Evolutionary conservation across 2,329 filamentous ascomycete species (phyloP).

Genomic region (Clarireedia hainanense): DNA sequence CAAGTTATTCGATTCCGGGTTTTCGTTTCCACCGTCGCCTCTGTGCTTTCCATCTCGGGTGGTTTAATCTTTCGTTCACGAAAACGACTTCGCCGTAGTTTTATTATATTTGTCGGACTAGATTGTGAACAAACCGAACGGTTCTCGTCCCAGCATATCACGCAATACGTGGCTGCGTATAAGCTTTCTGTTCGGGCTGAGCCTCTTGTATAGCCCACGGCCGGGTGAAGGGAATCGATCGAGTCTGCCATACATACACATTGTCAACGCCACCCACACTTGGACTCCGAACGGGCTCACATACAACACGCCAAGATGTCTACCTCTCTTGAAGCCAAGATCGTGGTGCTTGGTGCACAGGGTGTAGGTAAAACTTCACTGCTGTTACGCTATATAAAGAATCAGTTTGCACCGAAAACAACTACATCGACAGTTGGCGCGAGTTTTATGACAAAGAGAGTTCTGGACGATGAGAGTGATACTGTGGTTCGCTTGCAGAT

Average conservation of each 20-base stretch:
- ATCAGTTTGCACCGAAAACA: constrained; percentile 28
- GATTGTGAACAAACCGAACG: background rate
- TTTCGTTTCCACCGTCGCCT: background rate
- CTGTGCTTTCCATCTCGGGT: background rate
- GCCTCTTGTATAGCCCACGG: no score
- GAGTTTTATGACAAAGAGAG: constrained; percentile 71
- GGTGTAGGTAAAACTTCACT: constrained; percentile 74
- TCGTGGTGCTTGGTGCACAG: constrained; percentile 73
- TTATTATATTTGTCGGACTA: no score
- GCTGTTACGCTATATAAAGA: constrained; percentile 55
- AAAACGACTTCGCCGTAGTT: background rate
- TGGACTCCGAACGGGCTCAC: no score
- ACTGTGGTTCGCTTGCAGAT: constrained; percentile 88
- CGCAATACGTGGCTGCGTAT: no score
- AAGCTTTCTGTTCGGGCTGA: no score
- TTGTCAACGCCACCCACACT: background rate
- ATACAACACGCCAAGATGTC: background rate
- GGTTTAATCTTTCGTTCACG: background rate
- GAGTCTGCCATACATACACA: background rate
- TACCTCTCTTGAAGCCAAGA: constrained; percentile 65
- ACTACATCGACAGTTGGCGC: constrained; percentile 64
- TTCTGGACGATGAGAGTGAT: constrained; percentile 75
- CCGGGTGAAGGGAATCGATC: background rate
- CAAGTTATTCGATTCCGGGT: background rate
- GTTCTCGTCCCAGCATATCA: background rate